These are phyloP conservation scores for Teunomyces kruisii DNA, from an alignment of 805 yeast genomes.

Conservation along the genomic window DNA sequence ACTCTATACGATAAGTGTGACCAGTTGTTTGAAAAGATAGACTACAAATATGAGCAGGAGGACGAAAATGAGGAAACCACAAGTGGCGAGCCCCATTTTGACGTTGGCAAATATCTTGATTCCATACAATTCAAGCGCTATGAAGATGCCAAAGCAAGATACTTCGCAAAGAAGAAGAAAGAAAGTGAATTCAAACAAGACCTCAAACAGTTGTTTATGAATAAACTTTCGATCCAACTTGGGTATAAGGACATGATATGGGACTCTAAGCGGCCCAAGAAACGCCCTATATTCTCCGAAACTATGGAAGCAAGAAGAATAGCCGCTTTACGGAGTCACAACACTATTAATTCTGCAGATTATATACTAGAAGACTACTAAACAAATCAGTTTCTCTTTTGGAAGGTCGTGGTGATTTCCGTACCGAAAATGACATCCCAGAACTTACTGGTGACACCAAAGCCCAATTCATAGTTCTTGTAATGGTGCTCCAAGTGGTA, in stretches of 20 bases:
- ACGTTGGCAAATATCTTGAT: neutral
- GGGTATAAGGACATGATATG: neutral
- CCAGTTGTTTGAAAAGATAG: conserved; percentile 21
- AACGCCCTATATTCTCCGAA: no score
- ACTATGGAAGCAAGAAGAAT: no score
- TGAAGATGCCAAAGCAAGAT: neutral
- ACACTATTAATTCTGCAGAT: conserved; percentile 1
- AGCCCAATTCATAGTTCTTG: conserved; percentile 94
- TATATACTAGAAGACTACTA: neutral
- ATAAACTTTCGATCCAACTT: conserved; percentile 3
- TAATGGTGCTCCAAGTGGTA: conserved; percentile 97
- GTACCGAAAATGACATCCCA: conserved; percentile 95
- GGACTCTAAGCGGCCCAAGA: no score
- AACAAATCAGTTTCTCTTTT: conserved; percentile 33
- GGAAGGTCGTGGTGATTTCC: conserved; percentile 53
- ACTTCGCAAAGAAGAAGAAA: neutral
- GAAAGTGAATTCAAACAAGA: neutral
- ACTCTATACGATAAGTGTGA: conserved; percentile 24
- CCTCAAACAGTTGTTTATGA: neutral
- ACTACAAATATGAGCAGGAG: conserved; percentile 29
- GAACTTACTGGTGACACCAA: conserved; percentile 90
- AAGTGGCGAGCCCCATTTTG: neutral
- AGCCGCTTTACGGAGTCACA: neutral
- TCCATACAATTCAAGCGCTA: neutral
- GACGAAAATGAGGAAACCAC: conserved; percentile 10